Base-by-base conservation (phyloP, 495 filamentous ascomycete genomes). In the Ramalina intermedia region DNA sequence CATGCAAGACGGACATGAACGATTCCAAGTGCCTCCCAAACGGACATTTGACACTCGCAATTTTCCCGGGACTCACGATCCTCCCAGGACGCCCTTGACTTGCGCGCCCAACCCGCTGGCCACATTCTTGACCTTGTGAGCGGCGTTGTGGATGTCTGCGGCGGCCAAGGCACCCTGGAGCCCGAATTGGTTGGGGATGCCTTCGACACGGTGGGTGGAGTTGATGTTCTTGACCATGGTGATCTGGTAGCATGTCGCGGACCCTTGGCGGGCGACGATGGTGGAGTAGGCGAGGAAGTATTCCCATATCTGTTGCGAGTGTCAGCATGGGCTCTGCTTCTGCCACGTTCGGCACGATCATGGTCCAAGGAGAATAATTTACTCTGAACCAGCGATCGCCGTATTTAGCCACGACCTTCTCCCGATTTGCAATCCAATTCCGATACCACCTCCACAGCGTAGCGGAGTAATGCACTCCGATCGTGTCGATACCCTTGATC, bases 371-470 rank as follows among this genome's bases (percentile, higher is more conserved):
- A n/a, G 18, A 43, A 27, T 56, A 76, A 84, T 73, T 75, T n/a
- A 94, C 87, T 66, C 89, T 80, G 75, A 87, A 98, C 91, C 91
- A 98, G 56, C 85, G 71, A 54, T 84, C 82, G 55, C 91, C 91
- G 63, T 96, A 98, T 74, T 96, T 96, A 50, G 85, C 87, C 63
- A 82, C 75, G 29, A 96, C 84, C 73, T 95, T 96, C 52, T 95
- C 89, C 51, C 77, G 74, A 75, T 96, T 98, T 63, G 74, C 91
- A 64, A 96, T 74, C 91, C 91, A 98, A 74, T 98, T 98, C 56
- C 91, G 75, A 72, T 98, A 98, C 91, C 91, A 98, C 61, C 86
- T 79, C 91, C 91, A 98, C 40, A 98, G 69, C 33, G 91, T 98
- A 45, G 89, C 87, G 35, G 87, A 94, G 68, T 98, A 98, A 70